Evolutionary conservation across 805 yeast genomes (phyloP), one percentile per base, ranked within the genome.

Genomic region (Candida loeiensis): DNA sequence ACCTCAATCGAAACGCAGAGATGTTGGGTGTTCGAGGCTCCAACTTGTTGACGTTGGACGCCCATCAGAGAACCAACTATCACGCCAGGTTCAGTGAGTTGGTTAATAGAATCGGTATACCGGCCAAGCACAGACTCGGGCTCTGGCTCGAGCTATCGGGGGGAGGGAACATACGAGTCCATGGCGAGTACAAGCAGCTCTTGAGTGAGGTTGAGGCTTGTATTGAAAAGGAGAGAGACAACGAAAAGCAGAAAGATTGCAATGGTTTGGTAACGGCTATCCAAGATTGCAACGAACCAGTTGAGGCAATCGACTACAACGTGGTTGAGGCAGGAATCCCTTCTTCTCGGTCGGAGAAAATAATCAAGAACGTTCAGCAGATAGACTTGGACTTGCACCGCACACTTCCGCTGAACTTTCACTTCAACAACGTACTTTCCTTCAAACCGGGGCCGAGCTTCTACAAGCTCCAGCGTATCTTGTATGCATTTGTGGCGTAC

Each of bases 131-230:
- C 41, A 56, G 82, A 4, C 61, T 74, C 15, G 55, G 59, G 25
- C 56, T 77, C 7, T 77, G 83, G 83, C 55, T 68, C 9, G 79
- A 77, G 45, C 61, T 79, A n/a, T 65, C 74, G 3, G 80, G 80
- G 0, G 76, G 79, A 0, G 62, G 62, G 42, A 55, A 58, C 34
- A 44, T 70, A 3, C 58, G 57, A 31, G 64, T 68, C 4, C 77
- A 79, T 3, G 78, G 79, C 0, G 73, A 71, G 33, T 78, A 68
- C 47, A 69, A 59, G 16, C 56, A 56, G 51, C 28, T 62, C 49
- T 39, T 58, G 56, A 24, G 48, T 18, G 48, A 45, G 15, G 44
- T 43, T 11, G 40, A 41, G 16, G 36, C 28, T 12, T 34, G 24
- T 9, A 22, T 18, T 12, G 34, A 36, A 6, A 29, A 29, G 3